These are phyloP conservation scores for Alternaria triticina DNA, from an alignment of 2,329 filamentous ascomycete species.

Conservation along the genomic window DNA sequence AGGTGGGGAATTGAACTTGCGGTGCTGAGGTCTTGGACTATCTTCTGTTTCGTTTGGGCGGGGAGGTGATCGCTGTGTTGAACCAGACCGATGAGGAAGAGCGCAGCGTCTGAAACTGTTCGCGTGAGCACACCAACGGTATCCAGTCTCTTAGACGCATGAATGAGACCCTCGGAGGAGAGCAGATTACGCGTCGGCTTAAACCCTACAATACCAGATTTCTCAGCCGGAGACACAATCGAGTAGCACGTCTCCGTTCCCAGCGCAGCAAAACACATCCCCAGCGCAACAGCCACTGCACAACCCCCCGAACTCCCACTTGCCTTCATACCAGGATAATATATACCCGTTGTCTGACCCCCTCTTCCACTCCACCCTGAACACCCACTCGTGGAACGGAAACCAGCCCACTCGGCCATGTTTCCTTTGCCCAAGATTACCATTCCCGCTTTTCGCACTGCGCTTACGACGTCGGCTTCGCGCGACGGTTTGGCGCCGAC, in stretches of 20 bases:
- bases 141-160: slow-evolving; percentile 61
- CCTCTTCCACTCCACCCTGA: slow-evolving; percentile 68
- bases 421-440: slow-evolving; percentile 70
- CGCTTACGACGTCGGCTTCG: slow-evolving; percentile 65
- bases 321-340: slow-evolving; percentile 64
- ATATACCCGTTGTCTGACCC: slow-evolving; percentile 66
- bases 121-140: slow-evolving; percentile 60
- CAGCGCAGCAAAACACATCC: slow-evolving; percentile 62
- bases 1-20: slow-evolving; percentile 15
- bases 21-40: neutral
- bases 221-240: slow-evolving; percentile 24
- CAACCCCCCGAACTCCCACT: slow-evolving; percentile 67
- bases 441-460: slow-evolving; percentile 63
- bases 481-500: slow-evolving; percentile 59
- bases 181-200: slow-evolving; percentile 56
- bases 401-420: slow-evolving; percentile 64
- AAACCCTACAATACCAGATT: slow-evolving; percentile 22
- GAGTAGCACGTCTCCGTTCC: slow-evolving; percentile 58
- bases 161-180: slow-evolving; percentile 64
- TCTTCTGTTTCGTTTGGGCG: neutral
- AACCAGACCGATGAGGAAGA: slow-evolving; percentile 52
- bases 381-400: slow-evolving; percentile 59
- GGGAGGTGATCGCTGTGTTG: neutral
- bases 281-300: slow-evolving; percentile 63
- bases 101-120: slow-evolving; percentile 58